Base-by-base conservation (phyloP, 768 basidiomycete species). In the Boletus sp. region DNA sequence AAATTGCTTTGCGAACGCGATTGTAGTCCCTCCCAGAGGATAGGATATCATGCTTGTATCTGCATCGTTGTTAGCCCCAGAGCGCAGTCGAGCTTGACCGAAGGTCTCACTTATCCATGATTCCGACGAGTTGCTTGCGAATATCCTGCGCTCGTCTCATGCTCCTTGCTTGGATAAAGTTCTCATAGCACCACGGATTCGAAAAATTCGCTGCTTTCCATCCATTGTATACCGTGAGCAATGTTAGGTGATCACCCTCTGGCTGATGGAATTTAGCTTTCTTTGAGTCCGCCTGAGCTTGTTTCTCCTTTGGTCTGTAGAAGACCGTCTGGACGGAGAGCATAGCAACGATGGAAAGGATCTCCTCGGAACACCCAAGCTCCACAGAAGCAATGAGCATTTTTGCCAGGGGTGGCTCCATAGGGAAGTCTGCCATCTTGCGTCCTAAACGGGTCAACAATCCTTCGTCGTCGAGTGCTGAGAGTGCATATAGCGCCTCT, bases 261-360 rank as follows among this genome's bases (percentile, higher is more conserved):
- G 97, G 93, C 69, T 98, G 93, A 73, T 98, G 96, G 74, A 99
- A 99, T 72, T 99, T 99, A 32, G 97, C 97, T 72, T 98, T 99
- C 77, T 99, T 98, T 34, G 96, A 94, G 72, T 99, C 97, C 0
- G 97, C 97, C 73, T 98, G 96, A 11, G 91, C 94, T 70, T 98
- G 97, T 73, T 98, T 98, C 73, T 98, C 97, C 73, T 98, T 98
- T n/a, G 96, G 97, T 35, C 97, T 84, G 72, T 98, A 98, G 71
- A 98, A 99, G 37, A 98, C 93, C 47, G 84, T 90, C 68, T 96
- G 95, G 30, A 97, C 93, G 4, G 92, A 93, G 38, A 98, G 76
- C 97, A 99, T 99, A 9, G 95, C 96, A 2, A 98, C 94, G 49
- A 98, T 89, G 4, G 93, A 96, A 39, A 99, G 73, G 59, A 98